These are phyloP conservation scores for Ceratocystis alfenasii DNA, from an alignment of 2,329 filamentous ascomycete species.

Conservation along the genomic window DNA sequence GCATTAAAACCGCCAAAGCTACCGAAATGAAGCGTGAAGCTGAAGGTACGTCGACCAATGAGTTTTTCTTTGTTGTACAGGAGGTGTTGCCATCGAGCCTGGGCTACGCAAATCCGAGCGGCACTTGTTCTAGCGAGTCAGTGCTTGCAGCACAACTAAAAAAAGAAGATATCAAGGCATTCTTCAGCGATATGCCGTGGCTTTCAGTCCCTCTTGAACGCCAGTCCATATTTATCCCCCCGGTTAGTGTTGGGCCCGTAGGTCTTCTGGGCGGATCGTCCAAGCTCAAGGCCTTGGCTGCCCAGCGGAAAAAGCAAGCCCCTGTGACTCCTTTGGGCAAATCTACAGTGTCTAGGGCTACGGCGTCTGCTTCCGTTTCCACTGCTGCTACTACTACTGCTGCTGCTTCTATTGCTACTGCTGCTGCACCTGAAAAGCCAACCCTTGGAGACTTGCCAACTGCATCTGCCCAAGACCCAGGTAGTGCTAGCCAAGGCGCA, in stretches of 20 bases:
- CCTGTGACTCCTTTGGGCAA: background rate
- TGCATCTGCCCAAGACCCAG: background rate
- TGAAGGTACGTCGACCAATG: constrained; percentile 31
- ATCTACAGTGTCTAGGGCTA: background rate
- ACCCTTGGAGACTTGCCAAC: constrained; percentile 4
- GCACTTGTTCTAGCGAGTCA: constrained; percentile 2
- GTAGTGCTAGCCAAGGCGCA: background rate
- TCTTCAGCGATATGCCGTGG: constrained; percentile 84
- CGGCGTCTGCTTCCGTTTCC: background rate
- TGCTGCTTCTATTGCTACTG: background rate
- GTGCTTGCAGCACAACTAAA: constrained; percentile 4
- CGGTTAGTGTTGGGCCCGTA: constrained; percentile 34
- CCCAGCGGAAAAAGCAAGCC: constrained; percentile 72
- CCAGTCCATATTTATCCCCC: constrained; percentile 52
- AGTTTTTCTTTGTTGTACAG: constrained; percentile 13
- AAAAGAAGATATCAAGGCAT: constrained; percentile 29
- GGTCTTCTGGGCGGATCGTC: constrained; percentile 74
- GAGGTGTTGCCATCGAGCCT: constrained; percentile 23
- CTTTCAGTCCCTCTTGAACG: constrained; percentile 56
- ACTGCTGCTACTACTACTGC: background rate
- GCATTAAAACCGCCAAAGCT: constrained; percentile 31
- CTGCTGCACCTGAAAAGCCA: constrained; percentile 13
- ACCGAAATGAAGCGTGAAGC: constrained; percentile 31
- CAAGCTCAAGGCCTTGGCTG: constrained; percentile 82
- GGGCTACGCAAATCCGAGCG: background rate